These are phyloP conservation scores for Umbilicaria muhlenbergii DNA, from an alignment of 495 filamentous ascomycete species.

Conservation along the genomic window DNA sequence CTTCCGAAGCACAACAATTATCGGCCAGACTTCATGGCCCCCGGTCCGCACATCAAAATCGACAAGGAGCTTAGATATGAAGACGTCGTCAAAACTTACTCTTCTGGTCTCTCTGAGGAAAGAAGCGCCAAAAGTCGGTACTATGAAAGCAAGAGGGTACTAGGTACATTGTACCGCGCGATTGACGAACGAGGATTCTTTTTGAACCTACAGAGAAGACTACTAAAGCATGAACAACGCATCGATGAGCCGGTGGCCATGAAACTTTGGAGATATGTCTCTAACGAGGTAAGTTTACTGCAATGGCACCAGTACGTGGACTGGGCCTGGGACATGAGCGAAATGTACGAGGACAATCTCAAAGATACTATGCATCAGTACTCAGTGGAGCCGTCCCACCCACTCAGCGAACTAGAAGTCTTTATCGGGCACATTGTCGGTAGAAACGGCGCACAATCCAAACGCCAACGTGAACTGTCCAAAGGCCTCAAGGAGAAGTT, in stretches of 20 bases:
- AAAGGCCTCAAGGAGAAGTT: slow-evolving; percentile 46
- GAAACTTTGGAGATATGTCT: slow-evolving; percentile 29
- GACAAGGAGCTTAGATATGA: slow-evolving; percentile 29
- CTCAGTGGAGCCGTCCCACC: slow-evolving; percentile 38
- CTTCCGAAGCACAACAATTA: slow-evolving; percentile 24
- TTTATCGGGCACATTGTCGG: slow-evolving; percentile 61
- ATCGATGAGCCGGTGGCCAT: slow-evolving; percentile 21
- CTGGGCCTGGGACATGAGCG: slow-evolving; percentile 32
- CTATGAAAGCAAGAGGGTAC: slow-evolving; percentile 52
- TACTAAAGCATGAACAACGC: too few species aligned
- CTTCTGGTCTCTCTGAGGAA: slow-evolving; percentile 22
- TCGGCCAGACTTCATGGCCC: slow-evolving; percentile 51
- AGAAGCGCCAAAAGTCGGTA: slow-evolving; percentile 30
- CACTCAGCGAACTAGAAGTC: slow-evolving; percentile 57
- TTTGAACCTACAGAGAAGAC: not conserved
- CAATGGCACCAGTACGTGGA: slow-evolving; percentile 29
- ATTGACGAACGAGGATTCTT: slow-evolving; percentile 63
- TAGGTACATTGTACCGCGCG: slow-evolving; percentile 56
- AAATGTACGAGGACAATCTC: slow-evolving; percentile 51
- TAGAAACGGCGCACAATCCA: slow-evolving; percentile 38
- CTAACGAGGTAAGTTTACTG: slow-evolving; percentile 15
- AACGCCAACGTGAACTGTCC: slow-evolving; percentile 46
- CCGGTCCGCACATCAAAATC: slow-evolving; percentile 42
- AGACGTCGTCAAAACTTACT: slow-evolving; percentile 9
- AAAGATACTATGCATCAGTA: slow-evolving; percentile 37